phyloP scores from a whole-genome alignment of 306 rosid species.

The Prunus padus region DNA sequence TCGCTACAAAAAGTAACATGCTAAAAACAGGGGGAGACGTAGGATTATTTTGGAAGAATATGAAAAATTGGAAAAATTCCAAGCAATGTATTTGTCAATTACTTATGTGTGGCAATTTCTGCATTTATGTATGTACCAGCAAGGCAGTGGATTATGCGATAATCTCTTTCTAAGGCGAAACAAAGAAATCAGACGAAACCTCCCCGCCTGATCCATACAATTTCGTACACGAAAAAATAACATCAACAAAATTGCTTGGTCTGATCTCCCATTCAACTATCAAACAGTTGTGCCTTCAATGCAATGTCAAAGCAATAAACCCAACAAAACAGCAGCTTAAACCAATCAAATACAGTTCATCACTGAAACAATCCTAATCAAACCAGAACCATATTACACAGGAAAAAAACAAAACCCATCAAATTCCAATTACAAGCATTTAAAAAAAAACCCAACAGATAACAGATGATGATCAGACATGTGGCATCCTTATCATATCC shows the following conservation, averaged over 20 bases:
- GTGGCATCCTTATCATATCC: no score
- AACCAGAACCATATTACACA: not conserved
- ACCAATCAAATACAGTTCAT: not conserved
- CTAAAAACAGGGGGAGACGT: not conserved
- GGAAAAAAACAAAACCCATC: no score
- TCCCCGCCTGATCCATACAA: not conserved
- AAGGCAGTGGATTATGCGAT: constrained; percentile 1
- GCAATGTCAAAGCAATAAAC: not conserved
- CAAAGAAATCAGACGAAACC: not conserved
- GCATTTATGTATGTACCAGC: not conserved
- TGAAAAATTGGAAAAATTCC: not conserved
- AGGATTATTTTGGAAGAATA: not conserved
- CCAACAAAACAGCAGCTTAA: not conserved
- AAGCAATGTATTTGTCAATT: not conserved
- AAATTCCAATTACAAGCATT: not conserved
- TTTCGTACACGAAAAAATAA: no score
- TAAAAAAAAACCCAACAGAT: not conserved
- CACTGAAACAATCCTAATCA: not conserved
- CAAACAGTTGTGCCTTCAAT: not conserved
- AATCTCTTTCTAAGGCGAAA: not conserved
- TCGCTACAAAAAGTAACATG: no score
- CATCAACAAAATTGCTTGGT: not conserved
- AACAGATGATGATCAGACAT: not conserved
- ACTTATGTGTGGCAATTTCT: not conserved
- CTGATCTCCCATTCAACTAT: not conserved